Conservation (phyloP, 352 stramenopile species). For the Pythium monospermum region DNA sequence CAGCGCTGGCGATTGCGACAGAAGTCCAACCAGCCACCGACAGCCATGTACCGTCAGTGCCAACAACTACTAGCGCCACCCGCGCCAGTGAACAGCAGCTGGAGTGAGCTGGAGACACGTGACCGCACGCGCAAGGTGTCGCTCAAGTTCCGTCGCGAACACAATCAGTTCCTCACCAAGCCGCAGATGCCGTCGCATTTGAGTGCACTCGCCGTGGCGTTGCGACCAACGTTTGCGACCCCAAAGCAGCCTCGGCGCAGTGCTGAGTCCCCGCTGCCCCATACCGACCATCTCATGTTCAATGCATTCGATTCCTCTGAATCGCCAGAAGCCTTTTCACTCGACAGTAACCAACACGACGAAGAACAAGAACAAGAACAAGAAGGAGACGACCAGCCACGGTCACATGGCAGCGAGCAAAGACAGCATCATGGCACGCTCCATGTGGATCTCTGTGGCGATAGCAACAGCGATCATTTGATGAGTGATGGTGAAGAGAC, state of each 20-base stretch:
- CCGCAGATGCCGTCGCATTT: slow-evolving; percentile 1
- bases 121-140: slow-evolving; percentile 22
- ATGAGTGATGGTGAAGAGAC: slow-evolving; percentile 8
- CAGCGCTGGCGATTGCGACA: slow-evolving; percentile 18
- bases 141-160: slow-evolving; percentile 15
- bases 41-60: not conserved
- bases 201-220: slow-evolving; percentile 8
- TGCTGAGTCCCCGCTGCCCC: slow-evolving; percentile 15
- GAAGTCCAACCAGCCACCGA: slow-evolving; percentile 5
- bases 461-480: too few species aligned
- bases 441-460: too few species aligned
- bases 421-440: slow-evolving; percentile 9
- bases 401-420: not conserved
- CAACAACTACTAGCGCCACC: not conserved
- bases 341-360: slow-evolving; percentile 8
- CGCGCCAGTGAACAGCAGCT: not conserved
- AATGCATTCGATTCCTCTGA: slow-evolving; percentile 24
- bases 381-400: not conserved
- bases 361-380: not conserved
- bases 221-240: slow-evolving; percentile 11
- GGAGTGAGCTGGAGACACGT: not conserved
- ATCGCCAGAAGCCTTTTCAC: slow-evolving; percentile 22
- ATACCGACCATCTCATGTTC: slow-evolving; percentile 14
- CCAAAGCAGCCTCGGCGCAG: not conserved
- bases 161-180: slow-evolving; percentile 15